These are phyloP conservation scores for Pseudotulostoma volvatum DNA, from an alignment of 495 filamentous ascomycete species.

Conservation along the genomic window DNA sequence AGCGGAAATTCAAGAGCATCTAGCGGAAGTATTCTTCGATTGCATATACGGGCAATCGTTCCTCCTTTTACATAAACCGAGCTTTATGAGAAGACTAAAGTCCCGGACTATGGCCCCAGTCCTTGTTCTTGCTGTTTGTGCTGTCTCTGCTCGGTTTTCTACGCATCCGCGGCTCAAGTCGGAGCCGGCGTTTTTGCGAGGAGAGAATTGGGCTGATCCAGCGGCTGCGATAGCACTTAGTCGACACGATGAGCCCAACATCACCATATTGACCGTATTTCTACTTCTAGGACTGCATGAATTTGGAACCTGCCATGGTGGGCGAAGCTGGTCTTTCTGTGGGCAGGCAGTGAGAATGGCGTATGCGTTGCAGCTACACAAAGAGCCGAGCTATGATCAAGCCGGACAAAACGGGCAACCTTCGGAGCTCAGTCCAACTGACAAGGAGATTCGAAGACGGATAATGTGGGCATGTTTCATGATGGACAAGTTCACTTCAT, in stretches of 20 bases:
- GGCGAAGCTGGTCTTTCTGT: conserved; percentile 85
- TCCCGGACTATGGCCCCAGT: conserved; percentile 63
- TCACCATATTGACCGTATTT: conserved; percentile 82
- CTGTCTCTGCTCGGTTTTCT: conserved; percentile 87
- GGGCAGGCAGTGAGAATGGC: conserved; percentile 95
- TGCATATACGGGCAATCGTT: conserved; percentile 93
- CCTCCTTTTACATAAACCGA: conserved; percentile 89
- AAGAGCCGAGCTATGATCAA: conserved; percentile 80
- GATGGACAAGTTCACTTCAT: conserved; percentile 96
- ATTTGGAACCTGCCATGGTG: conserved; percentile 93
- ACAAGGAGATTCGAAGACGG: conserved; percentile 78
- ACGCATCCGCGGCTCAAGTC: conserved; percentile 74
- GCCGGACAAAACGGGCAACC: conserved; percentile 41
- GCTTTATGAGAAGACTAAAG: conserved; percentile 74
- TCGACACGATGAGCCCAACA: conserved; percentile 86
- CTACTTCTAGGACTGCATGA: conserved; percentile 82
- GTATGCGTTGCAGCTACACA: conserved; percentile 85
- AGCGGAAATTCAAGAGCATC: conserved; percentile 81
- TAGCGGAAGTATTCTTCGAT: conserved; percentile 91
- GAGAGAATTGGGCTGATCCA: conserved; percentile 74
- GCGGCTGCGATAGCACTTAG: conserved; percentile 72
- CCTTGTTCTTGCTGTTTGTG: conserved; percentile 78
- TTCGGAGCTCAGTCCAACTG: conserved; percentile 67
- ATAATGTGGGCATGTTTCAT: conserved; percentile 97
- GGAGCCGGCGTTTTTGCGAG: conserved; percentile 75